Base-by-base conservation (phyloP, 768 basidiomycete species). In the Leucogyrophana mollusca region DNA sequence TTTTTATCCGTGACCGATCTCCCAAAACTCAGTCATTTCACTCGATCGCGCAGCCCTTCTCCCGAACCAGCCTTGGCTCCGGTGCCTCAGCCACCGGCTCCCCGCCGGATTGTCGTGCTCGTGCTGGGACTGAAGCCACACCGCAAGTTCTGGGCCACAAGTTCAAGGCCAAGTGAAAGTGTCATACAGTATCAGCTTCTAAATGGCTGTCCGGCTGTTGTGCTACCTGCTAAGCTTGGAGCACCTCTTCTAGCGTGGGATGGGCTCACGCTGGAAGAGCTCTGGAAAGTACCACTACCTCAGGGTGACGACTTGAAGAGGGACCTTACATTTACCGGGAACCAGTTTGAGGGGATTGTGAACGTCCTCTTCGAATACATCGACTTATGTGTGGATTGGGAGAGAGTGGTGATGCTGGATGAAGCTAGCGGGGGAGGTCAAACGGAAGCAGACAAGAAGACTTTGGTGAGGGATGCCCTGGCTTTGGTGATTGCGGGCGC, bases 231-330 rank as follows among this genome's bases (percentile, higher is more conserved):
- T 34, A 80, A 77, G 59, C 51, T 72, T 8, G 82, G 82, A 22
- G 77, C 77, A 32, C 83, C 82, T n/a, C 70, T 85, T 30, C 54
- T 82, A 20, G 79, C 80, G 8, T 86, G 83, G 83, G 81, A 83
- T 57, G 67, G 71, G 17, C 62, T 82, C 47, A 83, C 82, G 22
- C 66, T 84, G 21, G 76, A 78, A 52, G 63, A 78, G 43, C 56
- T 85, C 11, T 83, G 82, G 80, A 65, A 74, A 49, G 62, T 82
- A 21, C 57, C 66, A 16, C 56, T 79, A 11, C 75, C 77, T 7
- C 53, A 52, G 11, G 68, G 57, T 4, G 56, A 67, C 17, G 63
- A 54, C 13, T 54, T 44, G 3, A 58, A 55, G 22, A 65, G 61
- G 46, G 42, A 34, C 17, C 4, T 14, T 17, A 23, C 25, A 4